phyloP scores from a whole-genome alignment of 352 stramenopile species.

The Pythium phragmiticola region DNA sequence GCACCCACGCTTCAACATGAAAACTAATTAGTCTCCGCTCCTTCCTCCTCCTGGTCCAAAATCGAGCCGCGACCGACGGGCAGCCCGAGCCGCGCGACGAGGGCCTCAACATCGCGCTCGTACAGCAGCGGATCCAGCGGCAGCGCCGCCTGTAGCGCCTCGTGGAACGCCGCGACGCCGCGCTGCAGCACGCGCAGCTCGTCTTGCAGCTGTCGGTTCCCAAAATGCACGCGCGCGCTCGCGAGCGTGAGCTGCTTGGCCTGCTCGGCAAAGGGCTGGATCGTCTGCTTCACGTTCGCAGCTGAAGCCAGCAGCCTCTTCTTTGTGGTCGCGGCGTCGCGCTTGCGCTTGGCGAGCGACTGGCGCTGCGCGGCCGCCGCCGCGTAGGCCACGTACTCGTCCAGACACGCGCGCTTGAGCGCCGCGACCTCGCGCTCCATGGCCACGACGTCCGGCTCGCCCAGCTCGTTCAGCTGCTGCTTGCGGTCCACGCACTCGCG shows the following conservation, averaged over 20 bases:
- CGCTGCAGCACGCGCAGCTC: constrained; percentile 42
- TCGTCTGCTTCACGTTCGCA: constrained; percentile 45
- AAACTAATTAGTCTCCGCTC: constrained; percentile 3
- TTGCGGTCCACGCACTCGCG: constrained; percentile 58
- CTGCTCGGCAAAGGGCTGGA: constrained; percentile 62
- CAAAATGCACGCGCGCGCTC: constrained; percentile 44
- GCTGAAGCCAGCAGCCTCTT: constrained; percentile 24
- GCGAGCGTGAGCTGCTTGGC: constrained; percentile 44
- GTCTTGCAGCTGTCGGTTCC: constrained; percentile 53
- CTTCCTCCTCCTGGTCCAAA: background rate
- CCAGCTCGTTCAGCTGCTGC: constrained; percentile 37
- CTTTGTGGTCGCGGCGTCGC: constrained; percentile 34
- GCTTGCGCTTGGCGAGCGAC: constrained; percentile 37
- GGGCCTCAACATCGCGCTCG: constrained; percentile 38
- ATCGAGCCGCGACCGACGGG: constrained; percentile 3
- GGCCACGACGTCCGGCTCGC: constrained; percentile 34
- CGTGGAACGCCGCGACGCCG: constrained; percentile 42
- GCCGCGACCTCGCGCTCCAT: constrained; percentile 53
- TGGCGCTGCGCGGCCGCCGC: constrained; percentile 37
- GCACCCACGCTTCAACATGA: background rate
- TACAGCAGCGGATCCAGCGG: constrained; percentile 56
- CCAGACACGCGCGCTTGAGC: constrained; percentile 44
- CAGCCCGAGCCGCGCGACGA: constrained; percentile 10
- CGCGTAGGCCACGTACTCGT: constrained; percentile 39
- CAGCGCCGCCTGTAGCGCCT: constrained; percentile 39